A percentile compares a stretch with the other conserved stretches of the same genome.
These are phyloP conservation scores for Graphium sp. DNA, from an alignment of 2,329 filamentous ascomycete genomes.

Conservation along the genomic window DNA sequence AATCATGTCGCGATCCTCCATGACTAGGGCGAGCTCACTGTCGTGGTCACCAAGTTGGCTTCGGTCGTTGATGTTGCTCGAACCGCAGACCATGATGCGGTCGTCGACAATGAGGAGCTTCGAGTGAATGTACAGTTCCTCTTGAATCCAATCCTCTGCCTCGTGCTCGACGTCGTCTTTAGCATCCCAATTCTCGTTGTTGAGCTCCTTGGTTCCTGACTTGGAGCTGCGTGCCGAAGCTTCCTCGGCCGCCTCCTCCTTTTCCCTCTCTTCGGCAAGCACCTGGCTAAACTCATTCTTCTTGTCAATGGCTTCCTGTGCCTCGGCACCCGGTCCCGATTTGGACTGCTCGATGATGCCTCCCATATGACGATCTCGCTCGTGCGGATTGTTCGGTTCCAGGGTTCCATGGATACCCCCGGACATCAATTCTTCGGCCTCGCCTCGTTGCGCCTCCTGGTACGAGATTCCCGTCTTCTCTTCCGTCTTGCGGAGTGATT, in stretches of 20 bases:
- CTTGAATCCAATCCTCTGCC: slow-evolving; percentile 79
- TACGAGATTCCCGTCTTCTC: slow-evolving; percentile 71
- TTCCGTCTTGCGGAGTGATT: slow-evolving; percentile 56
- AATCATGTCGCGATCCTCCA: slow-evolving; percentile 64
- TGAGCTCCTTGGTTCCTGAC: slow-evolving; percentile 44
- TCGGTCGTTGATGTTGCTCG: slow-evolving; percentile 83
- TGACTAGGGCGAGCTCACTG: slow-evolving; percentile 76
- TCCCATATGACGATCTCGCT: slow-evolving; percentile 29
- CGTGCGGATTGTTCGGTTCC: slow-evolving; percentile 14
- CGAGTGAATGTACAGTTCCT: slow-evolving; percentile 88
- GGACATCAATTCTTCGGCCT: slow-evolving; percentile 79
- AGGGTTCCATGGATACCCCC: slow-evolving; percentile 47
- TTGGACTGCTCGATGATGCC: slow-evolving; percentile 14
- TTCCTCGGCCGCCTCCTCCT: slow-evolving; percentile 19
- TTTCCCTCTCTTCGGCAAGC: slow-evolving; percentile 16
- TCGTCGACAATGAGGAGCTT: slow-evolving; percentile 88
- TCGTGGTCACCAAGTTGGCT: slow-evolving; percentile 79
- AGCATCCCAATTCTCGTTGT: slow-evolving; percentile 63
- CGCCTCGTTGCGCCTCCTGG: slow-evolving; percentile 69
- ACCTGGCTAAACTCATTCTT: slow-evolving; percentile 36
- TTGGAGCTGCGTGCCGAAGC: slow-evolving; percentile 61
- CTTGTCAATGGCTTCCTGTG: slow-evolving; percentile 23
- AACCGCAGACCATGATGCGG: slow-evolving; percentile 67
- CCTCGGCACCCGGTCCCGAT: slow-evolving; percentile 10
- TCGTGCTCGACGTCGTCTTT: slow-evolving; percentile 55